Evolutionary conservation across 768 basidiomycete species (phyloP).

Genomic region (Cystofilobasidium macerans): DNA sequence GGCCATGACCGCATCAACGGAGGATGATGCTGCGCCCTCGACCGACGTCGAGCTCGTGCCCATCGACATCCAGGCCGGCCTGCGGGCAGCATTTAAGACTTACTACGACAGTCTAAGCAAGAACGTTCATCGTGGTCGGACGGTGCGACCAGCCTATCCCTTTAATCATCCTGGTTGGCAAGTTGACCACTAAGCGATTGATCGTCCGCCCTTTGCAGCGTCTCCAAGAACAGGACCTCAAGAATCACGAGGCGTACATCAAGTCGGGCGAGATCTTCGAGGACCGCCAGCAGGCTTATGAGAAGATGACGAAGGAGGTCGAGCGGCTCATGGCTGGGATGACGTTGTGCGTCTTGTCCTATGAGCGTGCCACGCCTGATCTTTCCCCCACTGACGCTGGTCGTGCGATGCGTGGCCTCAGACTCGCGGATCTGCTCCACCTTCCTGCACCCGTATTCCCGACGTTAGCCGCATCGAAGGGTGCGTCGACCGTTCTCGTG

Average conservation of each 20-base stretch:
- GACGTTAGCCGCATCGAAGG: constrained; percentile 37
- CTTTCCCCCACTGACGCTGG: too few species aligned
- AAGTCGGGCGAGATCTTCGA: constrained; percentile 99
- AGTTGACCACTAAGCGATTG: neutral
- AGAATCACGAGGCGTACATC: constrained; percentile 98
- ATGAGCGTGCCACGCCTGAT: too few species aligned
- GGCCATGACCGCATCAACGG: neutral
- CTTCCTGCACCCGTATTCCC: constrained; percentile 73
- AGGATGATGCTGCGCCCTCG: constrained; percentile 19
- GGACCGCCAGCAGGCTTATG: constrained; percentile 95
- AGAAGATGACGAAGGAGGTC: constrained; percentile 93
- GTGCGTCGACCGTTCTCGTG: constrained; percentile 17
- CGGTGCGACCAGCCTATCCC: constrained; percentile 2
- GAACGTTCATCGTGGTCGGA: constrained; percentile 17
- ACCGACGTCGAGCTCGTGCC: constrained; percentile 64
- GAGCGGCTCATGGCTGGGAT: constrained; percentile 71
- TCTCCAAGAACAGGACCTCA: constrained; percentile 88
- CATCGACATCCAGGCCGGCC: constrained; percentile 71
- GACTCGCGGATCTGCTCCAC: constrained; percentile 82
- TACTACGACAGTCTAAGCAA: constrained; percentile 57
- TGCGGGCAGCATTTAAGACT: constrained; percentile 82
- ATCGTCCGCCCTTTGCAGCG: constrained; percentile 45
- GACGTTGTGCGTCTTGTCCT: constrained; percentile 8
- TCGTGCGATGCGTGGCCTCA: constrained; percentile 39
- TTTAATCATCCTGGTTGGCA: neutral